A percentile compares a stretch with the other conserved stretches of the same genome.
Conservation (phyloP, 2,329 filamentous ascomycete species). For the Sporothrix protearum region DNA sequence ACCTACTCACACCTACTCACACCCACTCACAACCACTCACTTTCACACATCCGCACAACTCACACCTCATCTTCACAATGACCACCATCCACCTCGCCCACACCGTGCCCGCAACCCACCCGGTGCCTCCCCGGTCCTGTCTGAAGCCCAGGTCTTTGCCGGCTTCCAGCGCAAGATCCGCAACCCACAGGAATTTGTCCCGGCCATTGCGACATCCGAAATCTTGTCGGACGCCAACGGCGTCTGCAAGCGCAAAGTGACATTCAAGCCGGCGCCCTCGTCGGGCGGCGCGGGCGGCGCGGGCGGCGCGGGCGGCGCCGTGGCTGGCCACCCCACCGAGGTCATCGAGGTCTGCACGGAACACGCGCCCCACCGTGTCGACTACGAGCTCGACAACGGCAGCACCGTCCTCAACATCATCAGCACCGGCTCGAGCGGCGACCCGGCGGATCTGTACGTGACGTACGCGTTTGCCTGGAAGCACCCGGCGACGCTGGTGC, state of each 20-base stretch:
- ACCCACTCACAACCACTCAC: background rate
- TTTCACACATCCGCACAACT: background rate
- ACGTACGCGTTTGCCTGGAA: conserved; percentile 38
- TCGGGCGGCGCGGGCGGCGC: background rate
- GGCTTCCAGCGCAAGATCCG: conserved; percentile 38
- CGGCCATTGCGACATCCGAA: conserved; percentile 33
- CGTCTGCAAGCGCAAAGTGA: conserved; percentile 25
- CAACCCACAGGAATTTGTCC: conserved; percentile 37
- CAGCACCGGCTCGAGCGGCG: conserved; percentile 30
- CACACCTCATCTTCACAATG: conserved; percentile 29
- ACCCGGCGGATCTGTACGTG: conserved; percentile 33
- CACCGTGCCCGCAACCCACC: conserved; percentile 36
- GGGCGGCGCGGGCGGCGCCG: background rate
- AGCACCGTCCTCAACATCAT: conserved; percentile 36
- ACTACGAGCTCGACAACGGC: conserved; percentile 35
- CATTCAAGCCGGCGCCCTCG: conserved; percentile 20
- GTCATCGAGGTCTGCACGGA: conserved; percentile 35
- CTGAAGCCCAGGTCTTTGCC: conserved; percentile 35
- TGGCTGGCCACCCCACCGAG: conserved; percentile 1
- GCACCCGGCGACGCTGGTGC: conserved; percentile 27
- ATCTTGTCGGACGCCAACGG: conserved; percentile 32
- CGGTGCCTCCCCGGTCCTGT: conserved; percentile 32
- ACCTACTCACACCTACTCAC: background rate
- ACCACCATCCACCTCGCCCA: conserved; percentile 33
- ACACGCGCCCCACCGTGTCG: conserved; percentile 33